phyloP scores from a whole-genome alignment of 2,329 filamentous ascomycete genomes.

The Clarireedia hainanense region DNA sequence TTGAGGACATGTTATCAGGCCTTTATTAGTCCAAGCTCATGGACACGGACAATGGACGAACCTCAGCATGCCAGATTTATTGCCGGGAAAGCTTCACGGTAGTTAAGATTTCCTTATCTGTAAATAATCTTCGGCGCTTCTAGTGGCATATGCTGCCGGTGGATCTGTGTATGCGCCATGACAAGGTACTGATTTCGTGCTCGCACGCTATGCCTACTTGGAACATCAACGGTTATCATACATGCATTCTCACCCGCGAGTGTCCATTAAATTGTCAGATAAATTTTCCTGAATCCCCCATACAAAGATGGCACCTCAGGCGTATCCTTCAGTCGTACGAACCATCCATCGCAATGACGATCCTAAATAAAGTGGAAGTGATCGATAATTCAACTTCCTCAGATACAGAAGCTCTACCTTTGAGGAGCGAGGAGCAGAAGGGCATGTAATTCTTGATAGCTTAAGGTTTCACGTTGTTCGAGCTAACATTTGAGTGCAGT shows the following conservation, averaged over 20 bases:
- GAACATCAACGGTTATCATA: neutral
- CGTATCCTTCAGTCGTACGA: neutral
- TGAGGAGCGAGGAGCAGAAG: conserved; percentile 10
- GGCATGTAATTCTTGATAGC: conserved; percentile 7
- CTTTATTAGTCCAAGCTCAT: too few species aligned
- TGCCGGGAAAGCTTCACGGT: too few species aligned
- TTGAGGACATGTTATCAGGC: too few species aligned
- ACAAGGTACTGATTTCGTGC: conserved; percentile 7
- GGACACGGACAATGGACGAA: too few species aligned
- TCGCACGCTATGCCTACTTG: conserved; percentile 4
- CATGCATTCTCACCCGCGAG: neutral
- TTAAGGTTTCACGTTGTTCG: neutral
- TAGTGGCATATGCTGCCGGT: too few species aligned
- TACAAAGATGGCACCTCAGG: too few species aligned
- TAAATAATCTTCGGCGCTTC: too few species aligned
- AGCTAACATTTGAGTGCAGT: conserved; percentile 8
- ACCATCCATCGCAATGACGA: neutral
- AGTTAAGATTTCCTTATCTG: too few species aligned
- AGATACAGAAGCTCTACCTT: conserved; percentile 16
- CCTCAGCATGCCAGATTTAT: too few species aligned
- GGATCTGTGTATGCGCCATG: neutral
- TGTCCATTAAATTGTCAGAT: too few species aligned
- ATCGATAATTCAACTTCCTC: conserved; percentile 8
- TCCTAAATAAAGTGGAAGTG: conserved; percentile 6
- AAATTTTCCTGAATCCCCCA: too few species aligned